These are phyloP conservation scores for Tolypocladium ophioglossoides DNA, from an alignment of 2,329 filamentous ascomycete species.

Conservation along the genomic window DNA sequence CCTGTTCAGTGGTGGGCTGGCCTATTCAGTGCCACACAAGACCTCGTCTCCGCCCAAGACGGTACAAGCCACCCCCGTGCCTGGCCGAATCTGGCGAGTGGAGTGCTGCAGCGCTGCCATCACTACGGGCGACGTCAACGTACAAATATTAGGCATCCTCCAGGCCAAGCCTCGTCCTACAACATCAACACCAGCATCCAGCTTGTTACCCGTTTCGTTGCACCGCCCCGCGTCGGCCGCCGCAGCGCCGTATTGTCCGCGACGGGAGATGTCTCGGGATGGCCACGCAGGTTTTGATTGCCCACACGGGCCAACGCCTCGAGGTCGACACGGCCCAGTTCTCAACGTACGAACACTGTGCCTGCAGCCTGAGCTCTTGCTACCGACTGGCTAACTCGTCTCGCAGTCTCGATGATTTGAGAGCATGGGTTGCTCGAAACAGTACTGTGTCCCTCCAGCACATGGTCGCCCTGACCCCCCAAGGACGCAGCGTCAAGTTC, in stretches of 20 bases:
- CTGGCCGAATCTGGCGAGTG: slow-evolving; percentile 1
- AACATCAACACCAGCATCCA: not conserved
- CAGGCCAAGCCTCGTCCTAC: not conserved
- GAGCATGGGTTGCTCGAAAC: slow-evolving; percentile 66
- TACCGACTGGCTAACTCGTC: not conserved
- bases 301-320: slow-evolving; percentile 84
- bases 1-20: not conserved
- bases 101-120: not conserved
- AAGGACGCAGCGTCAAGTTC: slow-evolving; percentile 74
- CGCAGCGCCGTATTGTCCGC: slow-evolving; percentile 15
- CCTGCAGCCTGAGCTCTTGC: slow-evolving; percentile 2
- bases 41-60: not conserved
- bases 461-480: slow-evolving; percentile 78
- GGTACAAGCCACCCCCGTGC: not conserved
- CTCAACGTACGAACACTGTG: slow-evolving; percentile 47
- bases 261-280: slow-evolving; percentile 52
- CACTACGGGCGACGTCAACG: not conserved
- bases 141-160: not conserved
- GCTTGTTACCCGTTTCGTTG: not conserved
- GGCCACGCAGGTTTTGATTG: slow-evolving; percentile 84
- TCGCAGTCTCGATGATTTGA: slow-evolving; percentile 69
- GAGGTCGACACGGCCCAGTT: slow-evolving; percentile 67
- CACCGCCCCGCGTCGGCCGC: slow-evolving; percentile 8
- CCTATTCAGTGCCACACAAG: not conserved
- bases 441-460: slow-evolving; percentile 64